phyloP scores from a whole-genome alignment of 2,329 filamentous ascomycete species.

The Microcera coccophila region DNA sequence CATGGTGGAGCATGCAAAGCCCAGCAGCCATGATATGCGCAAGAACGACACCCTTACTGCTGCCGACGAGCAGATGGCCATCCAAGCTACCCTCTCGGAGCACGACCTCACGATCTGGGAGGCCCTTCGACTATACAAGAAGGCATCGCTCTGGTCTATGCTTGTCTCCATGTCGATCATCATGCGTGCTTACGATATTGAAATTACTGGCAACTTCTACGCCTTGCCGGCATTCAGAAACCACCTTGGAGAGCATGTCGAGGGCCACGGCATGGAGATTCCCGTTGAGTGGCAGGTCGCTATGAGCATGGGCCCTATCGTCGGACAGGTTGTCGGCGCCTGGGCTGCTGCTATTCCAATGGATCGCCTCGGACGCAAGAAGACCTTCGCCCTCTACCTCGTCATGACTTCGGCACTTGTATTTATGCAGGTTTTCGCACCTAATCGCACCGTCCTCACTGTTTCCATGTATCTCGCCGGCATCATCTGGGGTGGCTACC shows the following conservation, averaged over 20 bases:
- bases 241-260: constrained; percentile 33
- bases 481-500: constrained; percentile 41
- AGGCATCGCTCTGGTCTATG: constrained; percentile 31
- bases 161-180: constrained; percentile 32
- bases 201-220: constrained; percentile 37
- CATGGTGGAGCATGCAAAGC: too few species aligned
- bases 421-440: constrained; percentile 43
- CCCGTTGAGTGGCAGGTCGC: constrained; percentile 48
- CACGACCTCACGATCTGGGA: constrained; percentile 26
- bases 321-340: constrained; percentile 46
- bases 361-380: constrained; percentile 41
- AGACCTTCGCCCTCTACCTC: constrained; percentile 42
- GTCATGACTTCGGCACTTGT: constrained; percentile 37
- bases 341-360: constrained; percentile 44
- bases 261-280: constrained; percentile 39
- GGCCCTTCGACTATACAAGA: constrained; percentile 36
- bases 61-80: background rate
- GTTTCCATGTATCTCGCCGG: constrained; percentile 41
- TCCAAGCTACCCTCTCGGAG: constrained; percentile 22
- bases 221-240: constrained; percentile 34
- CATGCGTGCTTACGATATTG: constrained; percentile 37
- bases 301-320: constrained; percentile 42
- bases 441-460: constrained; percentile 36
- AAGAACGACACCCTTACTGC: too few species aligned
- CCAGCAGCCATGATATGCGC: too few species aligned